Evolutionary conservation across 2,329 filamentous ascomycete genomes (phyloP), one percentile per base, ranked within the genome.

Genomic region (Calonectria multiphialidica): DNA sequence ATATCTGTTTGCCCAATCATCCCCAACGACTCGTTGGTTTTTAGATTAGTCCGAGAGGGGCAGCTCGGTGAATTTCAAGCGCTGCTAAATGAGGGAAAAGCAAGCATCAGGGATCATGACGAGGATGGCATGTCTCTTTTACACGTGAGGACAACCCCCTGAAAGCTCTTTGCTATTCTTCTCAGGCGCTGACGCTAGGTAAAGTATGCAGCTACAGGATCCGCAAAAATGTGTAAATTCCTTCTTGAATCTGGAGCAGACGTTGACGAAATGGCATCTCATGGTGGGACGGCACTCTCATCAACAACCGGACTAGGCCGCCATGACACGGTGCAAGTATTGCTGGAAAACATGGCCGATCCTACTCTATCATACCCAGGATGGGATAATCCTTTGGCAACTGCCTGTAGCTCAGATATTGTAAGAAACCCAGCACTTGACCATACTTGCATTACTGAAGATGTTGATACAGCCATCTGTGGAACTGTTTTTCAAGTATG

Each of bases 161-260:
- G 5, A 6, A 8, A 40, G 3, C 13, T 25, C 4, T 40, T 16
- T 1, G 16, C 2, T 23, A 2, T 10, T 13, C 12, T 25, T 9
- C 4, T 30, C 15, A 35, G 2, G 25, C 16, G 21, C 55, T 68
- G 7, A 68, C 8, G 1, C 42, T 57, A 3, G 1, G 10, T 3
- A 9, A 40, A 75, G 72, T 75, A 74, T 12, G 73, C 72, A 2
- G 73, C 59, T 21, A 37, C 68, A 8, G 64, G 37, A 12, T 40
- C 33, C 5, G 55, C 70, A 0, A 40, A 75, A 5, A 71, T 75
- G 45, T 75, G 70, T 37, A 72, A 69, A 8, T 73, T 73, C n/a
- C 57, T 75, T 8, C 70, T 75, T 2, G 67, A 75, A 1, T 62
- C 74, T 5, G 72, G 72, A 0, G 72, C 67, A 28, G 74, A 75